Conservation (phyloP, 179 eudicot species). For the Drosera spatulata region DNA sequence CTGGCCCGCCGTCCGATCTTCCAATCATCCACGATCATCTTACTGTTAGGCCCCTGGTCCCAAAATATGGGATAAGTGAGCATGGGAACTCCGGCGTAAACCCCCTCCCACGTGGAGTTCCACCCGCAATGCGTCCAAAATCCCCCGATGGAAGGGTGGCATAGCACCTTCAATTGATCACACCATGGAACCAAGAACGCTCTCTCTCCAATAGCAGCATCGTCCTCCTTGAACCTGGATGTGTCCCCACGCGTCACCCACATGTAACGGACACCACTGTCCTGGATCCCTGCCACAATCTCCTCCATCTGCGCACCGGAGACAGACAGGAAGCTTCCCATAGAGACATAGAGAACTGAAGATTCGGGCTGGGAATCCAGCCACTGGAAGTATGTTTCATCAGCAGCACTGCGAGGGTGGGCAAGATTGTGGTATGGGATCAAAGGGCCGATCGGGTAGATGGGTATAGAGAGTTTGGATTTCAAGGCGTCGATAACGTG, state of each 20-base stretch:
- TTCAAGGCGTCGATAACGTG: slow-evolving; percentile 22
- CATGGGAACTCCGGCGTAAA: slow-evolving; percentile 34
- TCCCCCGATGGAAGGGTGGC: slow-evolving; percentile 43
- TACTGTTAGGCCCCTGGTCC: slow-evolving; percentile 39
- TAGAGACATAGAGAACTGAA: slow-evolving; percentile 51
- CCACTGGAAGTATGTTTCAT: slow-evolving; percentile 30
- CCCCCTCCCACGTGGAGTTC: slow-evolving; percentile 46
- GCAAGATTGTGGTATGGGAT: slow-evolving; percentile 25
- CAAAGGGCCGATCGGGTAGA: slow-evolving; percentile 38
- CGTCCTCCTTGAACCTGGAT: slow-evolving; percentile 9
- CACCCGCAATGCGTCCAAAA: slow-evolving; percentile 66
- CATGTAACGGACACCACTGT: slow-evolving; percentile 31
- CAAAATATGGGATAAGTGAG: slow-evolving; percentile 33
- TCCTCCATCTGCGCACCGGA: slow-evolving; percentile 42
- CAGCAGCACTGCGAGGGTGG: neutral
- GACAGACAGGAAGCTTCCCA: slow-evolving; percentile 51
- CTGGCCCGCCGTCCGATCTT: slow-evolving; percentile 33
- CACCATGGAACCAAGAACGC: slow-evolving; percentile 52
- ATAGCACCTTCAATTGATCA: slow-evolving; percentile 43
- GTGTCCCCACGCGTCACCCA: slow-evolving; percentile 41
- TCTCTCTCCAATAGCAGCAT: slow-evolving; percentile 9
- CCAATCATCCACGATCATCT: slow-evolving; percentile 45
- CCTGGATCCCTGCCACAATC: slow-evolving; percentile 26
- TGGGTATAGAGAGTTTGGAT: slow-evolving; percentile 14
- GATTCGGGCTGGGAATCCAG: slow-evolving; percentile 39